Conservation (phyloP, 1,284 basidiomycete genomes). For the Fistulina hepatica region DNA sequence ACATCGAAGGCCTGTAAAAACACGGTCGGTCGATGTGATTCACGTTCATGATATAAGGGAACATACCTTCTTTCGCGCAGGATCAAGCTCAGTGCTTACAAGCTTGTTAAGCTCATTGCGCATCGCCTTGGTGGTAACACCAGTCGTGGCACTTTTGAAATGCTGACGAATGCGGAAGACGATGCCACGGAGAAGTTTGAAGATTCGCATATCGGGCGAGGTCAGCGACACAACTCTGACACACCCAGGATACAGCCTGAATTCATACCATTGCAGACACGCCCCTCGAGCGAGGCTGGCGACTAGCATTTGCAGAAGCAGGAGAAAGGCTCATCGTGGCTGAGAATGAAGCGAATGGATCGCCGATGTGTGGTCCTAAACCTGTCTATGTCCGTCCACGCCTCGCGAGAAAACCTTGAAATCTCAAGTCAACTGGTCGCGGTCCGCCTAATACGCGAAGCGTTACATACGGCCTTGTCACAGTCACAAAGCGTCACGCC, state of each 20-base stretch:
- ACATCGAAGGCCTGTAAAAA: conserved; percentile 76
- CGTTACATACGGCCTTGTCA: too few relatives aligned
- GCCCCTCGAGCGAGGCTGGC: conserved; percentile 7
- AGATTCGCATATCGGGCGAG: not conserved
- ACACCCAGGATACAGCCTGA: not conserved
- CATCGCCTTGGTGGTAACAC: conserved; percentile 95
- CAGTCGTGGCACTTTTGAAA: conserved; percentile 95
- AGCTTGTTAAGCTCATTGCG: conserved; percentile 94
- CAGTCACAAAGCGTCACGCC: too few relatives aligned
- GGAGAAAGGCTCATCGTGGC: not conserved
- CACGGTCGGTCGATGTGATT: conserved; percentile 6
- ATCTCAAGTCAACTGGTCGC: too few relatives aligned
- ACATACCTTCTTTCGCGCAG: conserved; percentile 70
- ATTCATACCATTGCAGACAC: conserved; percentile 8
- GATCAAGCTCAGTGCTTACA: conserved; percentile 75
- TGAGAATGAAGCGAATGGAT: too few relatives aligned
- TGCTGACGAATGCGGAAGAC: conserved; percentile 24
- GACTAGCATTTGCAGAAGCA: not conserved
- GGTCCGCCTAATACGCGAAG: too few relatives aligned
- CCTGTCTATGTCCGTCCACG: too few relatives aligned
- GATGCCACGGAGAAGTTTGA: not conserved
- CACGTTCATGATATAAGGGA: not conserved
- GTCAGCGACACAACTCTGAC: conserved; percentile 1
- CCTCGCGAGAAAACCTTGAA: too few relatives aligned
- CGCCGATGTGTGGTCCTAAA: too few relatives aligned